These are phyloP conservation scores for Brachypodium distachyon DNA, from an alignment of 202 grass and related monocot species.

Conservation along the genomic window DNA sequence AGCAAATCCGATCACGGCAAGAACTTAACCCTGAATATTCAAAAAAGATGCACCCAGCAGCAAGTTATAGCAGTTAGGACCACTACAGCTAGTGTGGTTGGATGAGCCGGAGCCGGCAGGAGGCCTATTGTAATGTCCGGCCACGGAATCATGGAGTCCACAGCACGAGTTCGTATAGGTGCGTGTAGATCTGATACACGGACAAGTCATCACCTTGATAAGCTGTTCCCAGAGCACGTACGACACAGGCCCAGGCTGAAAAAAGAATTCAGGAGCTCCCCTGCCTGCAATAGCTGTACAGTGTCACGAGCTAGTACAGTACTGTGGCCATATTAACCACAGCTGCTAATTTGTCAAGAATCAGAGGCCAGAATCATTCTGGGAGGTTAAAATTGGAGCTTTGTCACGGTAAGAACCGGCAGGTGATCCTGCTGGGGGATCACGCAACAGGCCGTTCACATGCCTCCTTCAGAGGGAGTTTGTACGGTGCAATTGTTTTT, in stretches of 20 bases:
- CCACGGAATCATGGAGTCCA: conserved; percentile 22
- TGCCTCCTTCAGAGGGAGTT: conserved; percentile 1
- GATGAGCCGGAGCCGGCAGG: not conserved
- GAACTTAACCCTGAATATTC: conserved; percentile 10
- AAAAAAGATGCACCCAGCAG: conserved; percentile 5
- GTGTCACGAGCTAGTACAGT: conserved; percentile 4
- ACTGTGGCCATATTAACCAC: not conserved
- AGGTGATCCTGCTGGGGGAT: conserved; percentile 22
- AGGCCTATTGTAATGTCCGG: conserved; percentile 10
- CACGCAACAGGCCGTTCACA: conserved; percentile 29
- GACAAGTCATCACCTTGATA: not conserved
- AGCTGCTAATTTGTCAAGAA: conserved; percentile 10
- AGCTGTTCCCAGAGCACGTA: conserved; percentile 29
- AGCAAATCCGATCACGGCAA: conserved; percentile 13
- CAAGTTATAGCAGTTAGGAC: not conserved
- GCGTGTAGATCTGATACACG: conserved; percentile 10
- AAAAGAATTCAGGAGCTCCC: conserved; percentile 17
- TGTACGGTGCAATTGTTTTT: not conserved
- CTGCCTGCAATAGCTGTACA: not conserved
- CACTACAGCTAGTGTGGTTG: conserved; percentile 21
- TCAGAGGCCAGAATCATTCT: not conserved
- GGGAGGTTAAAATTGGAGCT: not conserved
- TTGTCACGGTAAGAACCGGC: conserved; percentile 28
- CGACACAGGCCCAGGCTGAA: not conserved
- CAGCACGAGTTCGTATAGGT: not conserved